These are phyloP conservation scores for Leccinellum luteum DNA, from an alignment of 768 basidiomycete species.

Conservation along the genomic window DNA sequence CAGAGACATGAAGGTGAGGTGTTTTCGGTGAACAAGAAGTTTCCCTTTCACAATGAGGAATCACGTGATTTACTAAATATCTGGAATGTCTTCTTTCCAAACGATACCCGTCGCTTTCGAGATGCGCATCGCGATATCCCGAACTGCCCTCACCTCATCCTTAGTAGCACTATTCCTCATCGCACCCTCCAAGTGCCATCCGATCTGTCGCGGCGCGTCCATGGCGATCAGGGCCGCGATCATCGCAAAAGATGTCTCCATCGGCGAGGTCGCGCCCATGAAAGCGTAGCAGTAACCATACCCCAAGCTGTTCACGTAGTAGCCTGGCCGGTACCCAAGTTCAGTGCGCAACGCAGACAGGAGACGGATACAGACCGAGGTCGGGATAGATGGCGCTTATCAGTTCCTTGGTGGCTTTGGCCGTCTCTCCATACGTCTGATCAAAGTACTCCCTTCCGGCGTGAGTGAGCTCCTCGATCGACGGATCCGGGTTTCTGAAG, in stretches of 20 bases:
- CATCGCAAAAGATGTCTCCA: conserved; percentile 59
- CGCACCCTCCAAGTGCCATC: conserved; percentile 64
- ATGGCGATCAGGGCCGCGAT: conserved; percentile 60
- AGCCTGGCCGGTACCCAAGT: conserved; percentile 35
- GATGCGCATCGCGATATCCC: conserved; percentile 53
- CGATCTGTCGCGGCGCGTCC: conserved; percentile 61
- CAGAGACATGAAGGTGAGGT: conserved; percentile 57
- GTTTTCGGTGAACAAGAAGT: no score
- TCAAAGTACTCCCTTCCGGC: conserved; percentile 46
- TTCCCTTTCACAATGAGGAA: no score
- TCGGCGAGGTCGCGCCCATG: conserved; percentile 42
- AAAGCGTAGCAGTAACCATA: conserved; percentile 58
- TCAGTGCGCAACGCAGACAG: neutral
- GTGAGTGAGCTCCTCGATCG: conserved; percentile 43
- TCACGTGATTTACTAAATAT: conserved; percentile 26
- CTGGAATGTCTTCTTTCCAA: conserved; percentile 56
- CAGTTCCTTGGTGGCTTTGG: conserved; percentile 44
- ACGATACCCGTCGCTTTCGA: conserved; percentile 45
- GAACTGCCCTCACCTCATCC: conserved; percentile 52
- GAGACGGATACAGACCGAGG: conserved; percentile 41
- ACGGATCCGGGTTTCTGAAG: conserved; percentile 39
- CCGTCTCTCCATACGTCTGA: conserved; percentile 55
- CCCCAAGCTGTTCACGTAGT: conserved; percentile 50
- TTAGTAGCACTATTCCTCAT: conserved; percentile 50
- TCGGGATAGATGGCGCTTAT: conserved; percentile 58